A percentile compares a stretch with the other conserved stretches of the same genome.
These are phyloP conservation scores for Lentinus tigrinus DNA, from an alignment of 768 basidiomycete genomes.

Conservation along the genomic window DNA sequence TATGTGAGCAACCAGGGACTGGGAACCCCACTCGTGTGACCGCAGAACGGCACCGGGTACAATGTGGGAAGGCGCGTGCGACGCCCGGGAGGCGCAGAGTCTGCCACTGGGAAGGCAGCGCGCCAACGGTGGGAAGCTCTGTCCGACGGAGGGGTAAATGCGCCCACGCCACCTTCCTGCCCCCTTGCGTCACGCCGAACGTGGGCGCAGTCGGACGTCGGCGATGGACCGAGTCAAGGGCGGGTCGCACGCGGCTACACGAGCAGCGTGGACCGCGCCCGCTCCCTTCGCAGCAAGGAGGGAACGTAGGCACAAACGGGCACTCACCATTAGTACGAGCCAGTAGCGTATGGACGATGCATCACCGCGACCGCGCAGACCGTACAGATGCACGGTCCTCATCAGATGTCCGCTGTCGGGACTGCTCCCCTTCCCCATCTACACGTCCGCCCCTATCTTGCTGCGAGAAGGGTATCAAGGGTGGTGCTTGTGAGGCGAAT, in stretches of 20 bases:
- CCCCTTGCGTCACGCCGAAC: constrained; percentile 6
- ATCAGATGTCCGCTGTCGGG: constrained; percentile 5
- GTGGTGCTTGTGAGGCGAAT: constrained; percentile 19
- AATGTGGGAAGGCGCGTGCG: constrained; percentile 7
- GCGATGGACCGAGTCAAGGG: neutral
- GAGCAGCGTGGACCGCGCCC: neutral
- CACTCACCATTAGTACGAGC: constrained; percentile 20
- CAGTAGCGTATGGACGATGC: constrained; percentile 10
- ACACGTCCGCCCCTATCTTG: neutral
- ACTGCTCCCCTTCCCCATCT: neutral
- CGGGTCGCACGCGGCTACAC: neutral
- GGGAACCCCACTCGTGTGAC: constrained; percentile 14
- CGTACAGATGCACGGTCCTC: constrained; percentile 14
- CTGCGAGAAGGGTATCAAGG: constrained; percentile 11
- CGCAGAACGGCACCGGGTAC: constrained; percentile 1
- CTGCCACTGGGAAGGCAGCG: constrained; percentile 8
- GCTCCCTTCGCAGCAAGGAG: neutral
- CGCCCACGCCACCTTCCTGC: constrained; percentile 8
- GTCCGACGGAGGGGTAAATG: constrained; percentile 6
- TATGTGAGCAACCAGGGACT: constrained; percentile 8
- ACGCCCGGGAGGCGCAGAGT: neutral
- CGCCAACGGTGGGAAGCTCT: constrained; percentile 12
- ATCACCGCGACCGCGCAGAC: constrained; percentile 15
- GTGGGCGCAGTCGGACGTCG: neutral
- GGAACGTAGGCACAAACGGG: neutral